Evolutionary conservation across 108 stramenopile species (phyloP).

Genomic region (Cylindrotheca fusiformis): DNA sequence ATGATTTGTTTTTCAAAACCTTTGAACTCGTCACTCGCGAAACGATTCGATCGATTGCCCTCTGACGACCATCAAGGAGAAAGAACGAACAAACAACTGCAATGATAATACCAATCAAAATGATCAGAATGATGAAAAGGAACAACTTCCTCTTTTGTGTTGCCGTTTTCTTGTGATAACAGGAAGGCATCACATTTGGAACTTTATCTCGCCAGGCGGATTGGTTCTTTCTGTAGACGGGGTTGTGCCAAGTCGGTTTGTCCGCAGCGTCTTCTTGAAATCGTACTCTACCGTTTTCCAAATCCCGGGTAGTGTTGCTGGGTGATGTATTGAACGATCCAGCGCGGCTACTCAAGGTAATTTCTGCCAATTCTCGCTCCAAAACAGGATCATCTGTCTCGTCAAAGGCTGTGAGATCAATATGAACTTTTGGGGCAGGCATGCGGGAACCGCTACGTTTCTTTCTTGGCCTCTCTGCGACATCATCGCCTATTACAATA

Average conservation of each 20-base stretch:
- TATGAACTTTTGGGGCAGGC: not conserved
- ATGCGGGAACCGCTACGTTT: too few species aligned
- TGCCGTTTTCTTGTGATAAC: not conserved
- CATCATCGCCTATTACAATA: not conserved
- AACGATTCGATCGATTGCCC: slow-evolving; percentile 27
- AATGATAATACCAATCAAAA: slow-evolving; percentile 2
- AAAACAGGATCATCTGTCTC: slow-evolving; percentile 27
- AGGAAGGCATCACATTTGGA: not conserved
- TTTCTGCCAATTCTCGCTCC: slow-evolving; percentile 33
- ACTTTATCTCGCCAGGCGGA: not conserved
- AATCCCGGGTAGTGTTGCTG: slow-evolving; percentile 11
- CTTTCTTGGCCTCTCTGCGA: not conserved
- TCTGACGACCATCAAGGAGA: slow-evolving; percentile 9
- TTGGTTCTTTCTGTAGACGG: slow-evolving; percentile 13
- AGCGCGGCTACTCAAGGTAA: slow-evolving; percentile 29
- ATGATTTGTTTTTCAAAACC: slow-evolving; percentile 16
- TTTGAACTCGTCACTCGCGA: slow-evolving; percentile 25
- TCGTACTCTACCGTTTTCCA: slow-evolving; percentile 20
- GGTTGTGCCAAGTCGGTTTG: slow-evolving; percentile 14
- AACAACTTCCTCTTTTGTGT: slow-evolving; percentile 9
- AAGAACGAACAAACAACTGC: slow-evolving; percentile 5
- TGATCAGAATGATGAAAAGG: slow-evolving; percentile 3
- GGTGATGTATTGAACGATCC: slow-evolving; percentile 27
- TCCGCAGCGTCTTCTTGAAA: slow-evolving; percentile 19
- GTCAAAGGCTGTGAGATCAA: slow-evolving; percentile 13